phyloP scores from a whole-genome alignment of 1,284 basidiomycete genomes.

The Pseudozyma pruni region DNA sequence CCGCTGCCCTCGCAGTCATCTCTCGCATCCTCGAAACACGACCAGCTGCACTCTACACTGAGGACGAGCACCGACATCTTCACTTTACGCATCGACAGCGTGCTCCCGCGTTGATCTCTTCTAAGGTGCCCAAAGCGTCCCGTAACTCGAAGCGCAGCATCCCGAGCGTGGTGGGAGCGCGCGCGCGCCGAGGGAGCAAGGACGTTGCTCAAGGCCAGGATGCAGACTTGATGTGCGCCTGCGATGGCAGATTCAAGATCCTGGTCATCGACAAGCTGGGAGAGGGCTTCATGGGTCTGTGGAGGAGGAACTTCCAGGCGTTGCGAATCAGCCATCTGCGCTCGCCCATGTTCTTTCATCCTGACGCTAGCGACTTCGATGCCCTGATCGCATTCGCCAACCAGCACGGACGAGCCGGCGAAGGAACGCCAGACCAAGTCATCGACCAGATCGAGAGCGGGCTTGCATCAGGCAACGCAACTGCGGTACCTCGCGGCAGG shows the following conservation, averaged over 20 bases:
- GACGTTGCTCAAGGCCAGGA: conserved; percentile 2
- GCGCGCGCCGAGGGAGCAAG: conserved; percentile 4
- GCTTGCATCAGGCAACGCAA: conserved; percentile 1
- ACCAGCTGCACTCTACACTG: conserved; percentile 62
- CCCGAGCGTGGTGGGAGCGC: conserved; percentile 1
- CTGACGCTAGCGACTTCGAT: conserved; percentile 66
- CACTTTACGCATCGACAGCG: conserved; percentile 55
- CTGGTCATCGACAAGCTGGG: conserved; percentile 59
- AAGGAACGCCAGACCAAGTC: conserved; percentile 33
- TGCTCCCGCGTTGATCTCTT: conserved; percentile 11
- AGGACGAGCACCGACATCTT: conserved; percentile 61
- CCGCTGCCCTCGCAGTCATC: conserved; percentile 55
- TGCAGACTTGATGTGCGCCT: no score
- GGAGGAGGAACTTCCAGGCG: conserved; percentile 49
- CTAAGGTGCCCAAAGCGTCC: conserved; percentile 14
- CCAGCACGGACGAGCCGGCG: conserved; percentile 24
- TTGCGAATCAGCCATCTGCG: conserved; percentile 63
- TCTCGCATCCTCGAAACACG: conserved; percentile 57
- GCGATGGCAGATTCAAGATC: conserved; percentile 47
- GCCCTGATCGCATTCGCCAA: conserved; percentile 65
- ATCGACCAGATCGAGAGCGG: conserved; percentile 23
- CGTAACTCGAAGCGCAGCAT: not conserved
- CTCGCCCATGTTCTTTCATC: conserved; percentile 69
- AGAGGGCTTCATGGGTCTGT: conserved; percentile 55
- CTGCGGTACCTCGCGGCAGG: not conserved